These are phyloP conservation scores for Peniophora sp. DNA, from an alignment of 1,284 basidiomycete species.

Conservation along the genomic window DNA sequence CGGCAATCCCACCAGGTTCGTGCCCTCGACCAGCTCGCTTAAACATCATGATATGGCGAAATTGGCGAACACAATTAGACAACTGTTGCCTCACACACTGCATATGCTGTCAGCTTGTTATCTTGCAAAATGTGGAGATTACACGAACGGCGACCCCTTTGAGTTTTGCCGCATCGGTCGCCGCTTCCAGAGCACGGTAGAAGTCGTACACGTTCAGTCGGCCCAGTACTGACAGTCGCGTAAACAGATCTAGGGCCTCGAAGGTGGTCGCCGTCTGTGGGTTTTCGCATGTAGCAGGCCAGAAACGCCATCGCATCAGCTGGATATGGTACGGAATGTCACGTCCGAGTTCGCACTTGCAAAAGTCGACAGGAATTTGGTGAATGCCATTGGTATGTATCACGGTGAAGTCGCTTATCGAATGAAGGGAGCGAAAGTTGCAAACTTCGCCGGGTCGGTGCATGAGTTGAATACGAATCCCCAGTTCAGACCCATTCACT, in stretches of 20 bases:
- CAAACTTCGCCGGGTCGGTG: not conserved
- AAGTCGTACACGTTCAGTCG: not conserved
- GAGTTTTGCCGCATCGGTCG: not conserved
- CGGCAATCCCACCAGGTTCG: constrained; percentile 8
- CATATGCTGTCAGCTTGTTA: not conserved
- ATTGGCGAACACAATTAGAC: constrained; percentile 1
- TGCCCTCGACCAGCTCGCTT: constrained; percentile 17
- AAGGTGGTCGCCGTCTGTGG: constrained; percentile 8
- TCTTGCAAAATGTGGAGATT: not conserved
- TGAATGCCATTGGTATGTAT: constrained; percentile 5
- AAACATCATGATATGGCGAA: constrained; percentile 15
- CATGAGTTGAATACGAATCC: not conserved
- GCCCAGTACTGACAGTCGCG: not conserved
- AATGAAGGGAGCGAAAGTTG: not conserved
- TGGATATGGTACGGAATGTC: not conserved
- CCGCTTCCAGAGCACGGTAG: not conserved
- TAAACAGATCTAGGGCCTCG: constrained; percentile 2
- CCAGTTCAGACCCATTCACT: not conserved
- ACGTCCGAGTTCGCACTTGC: not conserved
- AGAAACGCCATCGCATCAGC: constrained; percentile 1
- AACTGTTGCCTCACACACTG: not conserved
- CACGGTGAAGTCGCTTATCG: not conserved
- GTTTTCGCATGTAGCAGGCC: not conserved
- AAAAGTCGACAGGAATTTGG: constrained; percentile 1
- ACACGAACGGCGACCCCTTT: not conserved